Conservation (phyloP, 257 asterid species). For the Salvia splendens region DNA sequence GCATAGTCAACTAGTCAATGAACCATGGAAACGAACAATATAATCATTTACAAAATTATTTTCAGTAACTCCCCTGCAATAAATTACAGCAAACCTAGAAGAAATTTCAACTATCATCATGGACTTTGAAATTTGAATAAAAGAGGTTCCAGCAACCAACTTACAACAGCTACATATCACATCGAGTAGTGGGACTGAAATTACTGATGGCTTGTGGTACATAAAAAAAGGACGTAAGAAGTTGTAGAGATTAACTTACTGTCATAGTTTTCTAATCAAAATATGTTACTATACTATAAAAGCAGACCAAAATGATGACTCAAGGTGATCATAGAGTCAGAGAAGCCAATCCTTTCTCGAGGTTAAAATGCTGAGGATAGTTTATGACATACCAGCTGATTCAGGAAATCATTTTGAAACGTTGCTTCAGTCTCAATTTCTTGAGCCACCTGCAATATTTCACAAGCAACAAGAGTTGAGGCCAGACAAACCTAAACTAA, state of each 20-base stretch:
- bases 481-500: conserved; percentile 17
- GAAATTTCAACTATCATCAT: background rate
- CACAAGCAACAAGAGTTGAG: conserved; percentile 11
- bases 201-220: background rate
- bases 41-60: background rate
- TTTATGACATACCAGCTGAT: conserved; percentile 71
- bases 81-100: no score
- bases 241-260: background rate
- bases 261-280: background rate
- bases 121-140: background rate
- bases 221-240: background rate
- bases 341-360: background rate
- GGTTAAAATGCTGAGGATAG: conserved; percentile 20
- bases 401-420: conserved; percentile 84
- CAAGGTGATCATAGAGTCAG: background rate
- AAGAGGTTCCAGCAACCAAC: background rate
- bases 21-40: background rate
- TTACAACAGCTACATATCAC: background rate
- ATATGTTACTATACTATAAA: no score
- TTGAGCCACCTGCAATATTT: conserved; percentile 79
- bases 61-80: background rate
- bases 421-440: conserved; percentile 83
- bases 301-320: background rate
- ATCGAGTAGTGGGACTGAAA: background rate
- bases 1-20: background rate